Base-by-base conservation (phyloP, 2,329 filamentous ascomycete genomes). In the Daldinia sp. region DNA sequence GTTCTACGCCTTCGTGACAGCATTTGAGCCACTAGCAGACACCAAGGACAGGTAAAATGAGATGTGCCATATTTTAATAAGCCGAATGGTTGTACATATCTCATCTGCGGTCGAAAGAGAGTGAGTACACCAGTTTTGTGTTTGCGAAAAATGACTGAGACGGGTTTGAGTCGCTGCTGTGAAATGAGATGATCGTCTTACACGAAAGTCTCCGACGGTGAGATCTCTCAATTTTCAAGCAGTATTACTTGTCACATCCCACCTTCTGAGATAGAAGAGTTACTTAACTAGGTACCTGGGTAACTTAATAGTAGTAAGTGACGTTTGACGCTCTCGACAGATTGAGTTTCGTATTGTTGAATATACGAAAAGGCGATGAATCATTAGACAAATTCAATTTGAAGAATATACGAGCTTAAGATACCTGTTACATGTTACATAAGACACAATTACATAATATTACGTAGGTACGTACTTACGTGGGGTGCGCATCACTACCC, bases 401-500 rank as follows among this genome's bases (percentile, higher is more conserved):
- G 26, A 51, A 51, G 26, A 7, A 33, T 13, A 51, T 51, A 33
- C 46, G 46, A 51, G 7, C 13, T 39, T 39, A 15, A 4, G 35
- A 28, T 13, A 50, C 13, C 5, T 50, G 23, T 9, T 35, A 9
- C 30, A 9, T 53, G 35, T 20, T 53, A 54, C 51, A 51, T 37
- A 35, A 18, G 28, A 51, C 28, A 18, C 3, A 1, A 26, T 48
- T 26, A 48, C 6, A 48, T 39, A 39, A 39, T 10, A 39, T 39
- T 46, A 46, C 4, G 7, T 12, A 18, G 26, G 26, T 50, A 48
- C 58, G 59, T 67, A 67, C 55, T 48, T 51, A 42, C 65, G 54
- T 59, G 60, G 60, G 60, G 65, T 54, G 63, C 39, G 6, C 50
- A 67, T 67, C 59, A 67, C 55, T 61, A 58, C 63, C 53, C 28